Evolutionary conservation across 352 stramenopile species (phyloP), one percentile per base, ranked within the genome.

Genomic region (Pythium sp.): DNA sequence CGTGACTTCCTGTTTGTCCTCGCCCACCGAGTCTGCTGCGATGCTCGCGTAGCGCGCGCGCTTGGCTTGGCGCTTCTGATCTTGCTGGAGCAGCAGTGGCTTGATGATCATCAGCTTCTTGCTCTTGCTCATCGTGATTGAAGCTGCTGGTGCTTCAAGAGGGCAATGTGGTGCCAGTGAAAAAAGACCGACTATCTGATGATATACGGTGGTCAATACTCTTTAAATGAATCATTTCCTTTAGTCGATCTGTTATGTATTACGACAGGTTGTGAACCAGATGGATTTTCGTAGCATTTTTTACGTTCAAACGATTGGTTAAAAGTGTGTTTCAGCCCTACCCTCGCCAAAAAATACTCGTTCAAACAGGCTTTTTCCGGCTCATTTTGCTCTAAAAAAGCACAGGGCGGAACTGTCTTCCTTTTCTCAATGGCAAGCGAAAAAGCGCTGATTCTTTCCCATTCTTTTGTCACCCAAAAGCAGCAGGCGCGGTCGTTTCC

Each of bases 361-460:
- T 3, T 0, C 15, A n/a, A n/a, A 47, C 38, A 43, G 41, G 15
- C 41, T 49, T 49, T 49, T 49, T 49, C 41, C 36, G 38, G 41
- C 22, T 51, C 43, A 51, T 22, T 51, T 51, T 34, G 3, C 51
- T 28, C 5, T 14, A 57, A 46, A 63, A 24, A 26, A n/a, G 32
- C 15, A n/a, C 56, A 62, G 56, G 53, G 18, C 56, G 56, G 56
- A 62, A 62, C 56, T 62, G 56, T 62, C 56, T 62, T 38, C 56
- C 30, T 24, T 61, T 47, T 8, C 36, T 15, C 12, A 43, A 5
- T 14, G 26, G 26, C 53, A 43, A 43, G 9, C 38, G n/a, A 22
- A 47, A 22, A 46, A 46, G 12, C 43, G 55, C 54, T 43, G 54
- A n/a, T 60, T 60, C 55, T 60, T 43, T 60, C 5, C 12, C 54